Conservation (phyloP, 73 alveolate species). For the Paraurostyla sp. region DNA sequence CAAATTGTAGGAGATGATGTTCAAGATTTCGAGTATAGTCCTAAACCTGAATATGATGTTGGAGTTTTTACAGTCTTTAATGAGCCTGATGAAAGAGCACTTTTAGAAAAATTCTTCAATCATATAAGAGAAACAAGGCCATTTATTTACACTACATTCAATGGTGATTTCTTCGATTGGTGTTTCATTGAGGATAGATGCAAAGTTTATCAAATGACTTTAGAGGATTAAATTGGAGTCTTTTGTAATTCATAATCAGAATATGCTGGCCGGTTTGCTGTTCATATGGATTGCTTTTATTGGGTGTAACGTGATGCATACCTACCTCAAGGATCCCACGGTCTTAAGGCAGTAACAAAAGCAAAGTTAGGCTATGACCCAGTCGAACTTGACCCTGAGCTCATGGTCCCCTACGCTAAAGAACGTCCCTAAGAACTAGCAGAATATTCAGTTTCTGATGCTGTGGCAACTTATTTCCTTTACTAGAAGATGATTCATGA, state of each 20-base stretch:
- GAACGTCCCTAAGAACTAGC: conserved; percentile 98
- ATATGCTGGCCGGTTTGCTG: conserved; percentile 91
- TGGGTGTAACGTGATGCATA: conserved; percentile 99
- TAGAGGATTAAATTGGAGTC: conserved; percentile 94
- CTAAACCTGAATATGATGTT: conserved; percentile 95
- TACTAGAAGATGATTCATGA: conserved; percentile 99
- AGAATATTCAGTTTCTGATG: conserved; percentile 99
- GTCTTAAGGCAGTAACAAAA: conserved; percentile 98
- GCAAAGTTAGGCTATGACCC: conserved; percentile 99
- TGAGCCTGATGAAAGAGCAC: conserved; percentile 91
- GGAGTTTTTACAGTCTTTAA: conserved; percentile 92
- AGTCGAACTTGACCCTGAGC: conserved; percentile 99
- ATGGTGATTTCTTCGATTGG: conserved; percentile 99
- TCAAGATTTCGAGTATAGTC: conserved; percentile 96
- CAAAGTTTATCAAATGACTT: conserved; percentile 85
- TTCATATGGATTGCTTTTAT: conserved; percentile 99
- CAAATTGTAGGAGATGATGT: conserved; percentile 94
- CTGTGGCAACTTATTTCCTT: conserved; percentile 99
- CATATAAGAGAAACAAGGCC: conserved; percentile 95
- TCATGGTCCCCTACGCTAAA: conserved; percentile 97
- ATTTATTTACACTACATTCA: conserved; percentile 93
- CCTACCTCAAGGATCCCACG: conserved; percentile 98
- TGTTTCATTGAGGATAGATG: conserved; percentile 94
- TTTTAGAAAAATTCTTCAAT: conserved; percentile 86
- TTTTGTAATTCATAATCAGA: conserved; percentile 84